Evolutionary conservation across 2,329 filamentous ascomycete genomes (phyloP), one percentile per base, ranked within the genome.

Genomic region (Fusarium staphyleae): DNA sequence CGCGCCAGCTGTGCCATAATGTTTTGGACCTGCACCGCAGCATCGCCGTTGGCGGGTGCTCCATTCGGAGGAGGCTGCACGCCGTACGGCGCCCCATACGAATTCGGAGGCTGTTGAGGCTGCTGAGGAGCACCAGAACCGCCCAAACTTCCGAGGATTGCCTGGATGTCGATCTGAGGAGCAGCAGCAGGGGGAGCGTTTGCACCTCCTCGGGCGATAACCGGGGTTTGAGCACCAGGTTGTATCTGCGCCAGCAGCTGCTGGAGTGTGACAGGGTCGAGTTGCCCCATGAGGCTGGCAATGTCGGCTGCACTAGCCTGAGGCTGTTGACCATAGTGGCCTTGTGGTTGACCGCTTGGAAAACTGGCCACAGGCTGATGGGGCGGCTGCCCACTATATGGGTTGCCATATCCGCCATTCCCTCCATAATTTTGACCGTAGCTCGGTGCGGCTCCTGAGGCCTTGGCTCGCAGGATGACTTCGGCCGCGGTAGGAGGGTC

Each of bases 401-500:
- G 53, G 47, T 68, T 69, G n/a, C 58, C 47, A 34, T 72, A 72
- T 28, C 64, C 66, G 24, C 60, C 53, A 41, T 54, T 57, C 26
- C 55, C 55, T 8, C 65, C 57, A 39, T 73, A 72, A 9, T 62
- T 52, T 62, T 74, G 71, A 13, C 63, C 59, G 44, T 74, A 72
- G 55, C 55, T 65, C 29, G 67, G 59, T 15, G 63, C 19, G 5
- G 56, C 61, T 10, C 67, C 66, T 3, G 71, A 70, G 10, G 77
- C 74, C 71, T 90, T 93, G 44, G 87, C 84, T 52, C 91, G 85
- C 34, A 88, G 72, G 51, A 96, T 89, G 13, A 98, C 84, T 64
- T 96, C 90, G 13, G 89, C 90, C 4, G 90, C 91, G 37, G 92
- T 86, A 5, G 78, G 74, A 1, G 92, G 89, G 29, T 96, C 89